A percentile compares a stretch with the other conserved stretches of the same genome.
phyloP scores from a whole-genome alignment of 257 asterid species.

The Nicotiana otophora region DNA sequence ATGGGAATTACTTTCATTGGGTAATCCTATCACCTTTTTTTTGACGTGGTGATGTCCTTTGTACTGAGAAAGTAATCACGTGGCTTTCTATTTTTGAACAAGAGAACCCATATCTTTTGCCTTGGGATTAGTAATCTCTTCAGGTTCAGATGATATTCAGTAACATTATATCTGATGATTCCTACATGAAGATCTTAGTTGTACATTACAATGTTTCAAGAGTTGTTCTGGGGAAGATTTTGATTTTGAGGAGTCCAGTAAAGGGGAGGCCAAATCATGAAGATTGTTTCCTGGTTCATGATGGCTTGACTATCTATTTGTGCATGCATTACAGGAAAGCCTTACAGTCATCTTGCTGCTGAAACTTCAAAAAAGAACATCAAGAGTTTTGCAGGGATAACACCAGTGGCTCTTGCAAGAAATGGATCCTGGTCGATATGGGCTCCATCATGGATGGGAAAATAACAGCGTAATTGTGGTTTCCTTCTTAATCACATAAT shows the following conservation, averaged over 20 bases:
- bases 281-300: slow-evolving; percentile 38
- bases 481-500: slow-evolving; percentile 96
- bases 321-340: slow-evolving; percentile 80
- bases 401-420: slow-evolving; percentile 40
- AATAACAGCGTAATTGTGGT: slow-evolving; percentile 99
- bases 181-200: slow-evolving; percentile 21
- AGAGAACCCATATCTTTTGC: background rate
- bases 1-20: background rate
- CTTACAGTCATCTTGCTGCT: slow-evolving; percentile 59
- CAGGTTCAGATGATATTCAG: slow-evolving; percentile 17
- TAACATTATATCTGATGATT: slow-evolving; percentile 22
- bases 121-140: slow-evolving; percentile 14
- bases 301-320: slow-evolving; percentile 53
- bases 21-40: background rate
- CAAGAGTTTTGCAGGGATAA: slow-evolving; percentile 53
- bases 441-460: slow-evolving; percentile 99
- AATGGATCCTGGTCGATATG: slow-evolving; percentile 98
- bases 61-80: background rate
- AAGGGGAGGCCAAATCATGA: slow-evolving; percentile 43
- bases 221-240: slow-evolving; percentile 31
- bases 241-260: slow-evolving; percentile 43
- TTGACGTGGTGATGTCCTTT: background rate
- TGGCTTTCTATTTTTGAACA: background rate
- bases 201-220: slow-evolving; percentile 26
- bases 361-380: slow-evolving; percentile 47